Evolutionary conservation across 208 protist genomes (phyloP).

Genomic region (Porcisia deanei): DNA sequence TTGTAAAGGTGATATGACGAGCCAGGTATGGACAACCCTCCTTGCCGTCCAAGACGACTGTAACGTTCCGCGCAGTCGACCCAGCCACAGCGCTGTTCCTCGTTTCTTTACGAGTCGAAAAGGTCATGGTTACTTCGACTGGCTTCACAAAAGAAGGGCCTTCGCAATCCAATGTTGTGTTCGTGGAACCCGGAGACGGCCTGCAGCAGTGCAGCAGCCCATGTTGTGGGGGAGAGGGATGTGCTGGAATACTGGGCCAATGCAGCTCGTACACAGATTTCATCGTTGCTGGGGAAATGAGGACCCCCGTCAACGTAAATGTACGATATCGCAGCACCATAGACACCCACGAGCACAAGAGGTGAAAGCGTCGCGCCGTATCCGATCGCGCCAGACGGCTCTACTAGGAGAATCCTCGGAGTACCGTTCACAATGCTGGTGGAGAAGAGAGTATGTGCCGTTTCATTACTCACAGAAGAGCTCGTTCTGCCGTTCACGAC

Average conservation of each 20-base stretch:
- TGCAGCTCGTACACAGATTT: conserved; percentile 31
- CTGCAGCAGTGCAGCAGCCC: conserved; percentile 19
- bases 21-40: conserved; percentile 27
- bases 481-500: neutral
- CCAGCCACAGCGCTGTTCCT: neutral
- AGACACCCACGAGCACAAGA: conserved; percentile 34
- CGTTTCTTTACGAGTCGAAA: neutral
- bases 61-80: conserved; percentile 1
- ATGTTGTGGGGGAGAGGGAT: conserved; percentile 13
- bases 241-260: conserved; percentile 24
- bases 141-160: neutral
- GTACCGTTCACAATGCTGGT: neutral
- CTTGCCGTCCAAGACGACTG: conserved; percentile 30
- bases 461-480: neutral
- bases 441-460: too few species aligned
- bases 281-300: conserved; percentile 4
- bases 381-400: conserved; percentile 43
- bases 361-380: conserved; percentile 37
- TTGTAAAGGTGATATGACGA: conserved; percentile 22
- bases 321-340: neutral
- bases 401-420: conserved; percentile 23
- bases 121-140: conserved; percentile 30
- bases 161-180: conserved; percentile 7
- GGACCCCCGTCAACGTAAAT: conserved; percentile 40
- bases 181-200: neutral